These are phyloP conservation scores for Rostrohypoxylon terebratum DNA, from an alignment of 495 filamentous ascomycete genomes.

Conservation along the genomic window DNA sequence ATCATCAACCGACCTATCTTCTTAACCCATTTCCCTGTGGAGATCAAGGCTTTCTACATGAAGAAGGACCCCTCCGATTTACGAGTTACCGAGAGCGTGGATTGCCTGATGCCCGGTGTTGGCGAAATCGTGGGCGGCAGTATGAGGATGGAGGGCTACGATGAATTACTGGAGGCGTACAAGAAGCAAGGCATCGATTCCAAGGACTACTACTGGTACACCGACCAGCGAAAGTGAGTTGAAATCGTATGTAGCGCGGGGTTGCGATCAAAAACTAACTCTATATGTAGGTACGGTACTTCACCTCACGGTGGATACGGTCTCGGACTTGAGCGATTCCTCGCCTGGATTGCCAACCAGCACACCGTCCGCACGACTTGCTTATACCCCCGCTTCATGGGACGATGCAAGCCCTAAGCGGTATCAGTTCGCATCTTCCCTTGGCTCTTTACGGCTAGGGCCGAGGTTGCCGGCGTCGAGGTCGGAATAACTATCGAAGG, in stretches of 20 bases:
- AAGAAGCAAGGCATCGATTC: slow-evolving; percentile 86
- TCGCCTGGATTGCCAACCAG: slow-evolving; percentile 94
- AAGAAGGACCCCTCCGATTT: slow-evolving; percentile 84
- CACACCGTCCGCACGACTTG: slow-evolving; percentile 90
- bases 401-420: slow-evolving; percentile 86
- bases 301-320: slow-evolving; percentile 97
- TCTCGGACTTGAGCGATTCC: slow-evolving; percentile 92
- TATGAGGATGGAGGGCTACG: slow-evolving; percentile 94
- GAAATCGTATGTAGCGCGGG: background rate
- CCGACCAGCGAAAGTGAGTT: slow-evolving; percentile 95
- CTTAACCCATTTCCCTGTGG: slow-evolving; percentile 94
- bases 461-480: slow-evolving; percentile 17
- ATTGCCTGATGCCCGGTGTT: slow-evolving; percentile 95
- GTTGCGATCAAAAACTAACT: slow-evolving; percentile 44
- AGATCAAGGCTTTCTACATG: slow-evolving; percentile 99
- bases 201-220: slow-evolving; percentile 98
- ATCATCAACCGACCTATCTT: slow-evolving; percentile 95
- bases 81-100: slow-evolving; percentile 95
- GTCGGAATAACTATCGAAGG: slow-evolving; percentile 10
- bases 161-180: slow-evolving; percentile 92
- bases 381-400: slow-evolving; percentile 94
- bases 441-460: slow-evolving; percentile 23
- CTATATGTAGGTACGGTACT: slow-evolving; percentile 79
- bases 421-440: slow-evolving; percentile 9
- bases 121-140: slow-evolving; percentile 97